phyloP scores from a whole-genome alignment of 441 rosid species.

The Populus hybrid region DNA sequence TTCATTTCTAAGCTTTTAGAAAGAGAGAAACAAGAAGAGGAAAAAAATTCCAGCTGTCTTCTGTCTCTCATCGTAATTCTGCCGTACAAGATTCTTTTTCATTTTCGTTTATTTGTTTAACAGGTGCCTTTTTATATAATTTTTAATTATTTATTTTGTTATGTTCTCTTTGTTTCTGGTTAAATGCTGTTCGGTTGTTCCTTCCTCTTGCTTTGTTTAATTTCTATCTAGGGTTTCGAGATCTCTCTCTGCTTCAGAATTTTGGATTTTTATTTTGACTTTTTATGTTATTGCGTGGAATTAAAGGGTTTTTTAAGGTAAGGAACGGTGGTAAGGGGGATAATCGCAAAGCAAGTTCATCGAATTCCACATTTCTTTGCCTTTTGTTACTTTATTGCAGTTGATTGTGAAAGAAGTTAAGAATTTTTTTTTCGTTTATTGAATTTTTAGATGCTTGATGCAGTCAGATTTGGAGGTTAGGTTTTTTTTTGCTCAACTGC shows the following conservation, averaged over 20 bases:
- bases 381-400: conserved; percentile 8
- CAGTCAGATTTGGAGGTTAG: conserved; percentile 4
- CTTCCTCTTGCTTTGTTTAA: conserved; percentile 5
- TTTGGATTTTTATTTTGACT: conserved; percentile 16
- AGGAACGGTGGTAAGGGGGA: conserved; percentile 2
- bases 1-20: conserved; percentile 12
- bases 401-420: conserved; percentile 29
- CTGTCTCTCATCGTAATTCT: background rate
- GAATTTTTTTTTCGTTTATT: conserved; percentile 14
- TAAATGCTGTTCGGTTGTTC: conserved; percentile 17
- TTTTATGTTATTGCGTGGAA: conserved; percentile 23
- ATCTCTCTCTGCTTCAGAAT: conserved; percentile 13
- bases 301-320: conserved; percentile 15
- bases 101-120: conserved; percentile 14
- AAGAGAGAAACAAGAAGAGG: background rate
- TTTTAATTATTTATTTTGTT: conserved; percentile 4
- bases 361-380: conserved; percentile 14
- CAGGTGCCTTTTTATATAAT: conserved; percentile 21
- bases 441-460: conserved; percentile 23
- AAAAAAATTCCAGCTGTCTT: background rate
- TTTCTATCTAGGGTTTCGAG: background rate
- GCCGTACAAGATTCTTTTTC: conserved; percentile 11
- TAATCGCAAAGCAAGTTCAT: conserved; percentile 1
- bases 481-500: conserved; percentile 2
- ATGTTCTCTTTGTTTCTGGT: conserved; percentile 3